These are phyloP conservation scores for Ophiostoma pallidulum DNA, from an alignment of 2,329 filamentous ascomycete genomes.

Conservation along the genomic window DNA sequence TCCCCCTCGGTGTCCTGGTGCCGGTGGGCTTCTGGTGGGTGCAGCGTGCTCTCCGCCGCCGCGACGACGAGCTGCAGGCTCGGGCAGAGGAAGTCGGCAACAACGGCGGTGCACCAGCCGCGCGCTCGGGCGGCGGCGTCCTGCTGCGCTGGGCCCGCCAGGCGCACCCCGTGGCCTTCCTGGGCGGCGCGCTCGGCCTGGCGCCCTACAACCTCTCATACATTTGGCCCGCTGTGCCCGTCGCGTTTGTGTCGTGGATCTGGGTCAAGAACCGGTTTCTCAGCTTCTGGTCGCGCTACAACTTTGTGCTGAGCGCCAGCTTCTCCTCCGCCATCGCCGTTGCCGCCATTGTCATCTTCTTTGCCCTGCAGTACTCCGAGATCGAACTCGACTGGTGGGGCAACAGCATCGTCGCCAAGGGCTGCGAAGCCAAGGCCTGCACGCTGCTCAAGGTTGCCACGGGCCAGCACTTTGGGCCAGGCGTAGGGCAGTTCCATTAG, in stretches of 20 bases:
- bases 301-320: constrained; percentile 34
- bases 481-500: constrained; percentile 1
- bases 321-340: constrained; percentile 39
- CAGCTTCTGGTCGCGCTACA: constrained; percentile 20
- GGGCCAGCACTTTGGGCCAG: constrained; percentile 17
- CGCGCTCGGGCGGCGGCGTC: not conserved
- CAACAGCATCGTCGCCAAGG: constrained; percentile 24
- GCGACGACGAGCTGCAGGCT: not conserved
- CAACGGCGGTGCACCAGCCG: not conserved
- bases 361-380: constrained; percentile 36
- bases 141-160: constrained; percentile 20
- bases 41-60: constrained; percentile 1
- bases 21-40: constrained; percentile 33
- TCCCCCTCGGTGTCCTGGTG: constrained; percentile 38
- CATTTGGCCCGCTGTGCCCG: constrained; percentile 33
- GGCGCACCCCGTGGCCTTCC: constrained; percentile 30
- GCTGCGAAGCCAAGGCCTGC: constrained; percentile 19
- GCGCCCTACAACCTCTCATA: constrained; percentile 35
- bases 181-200: constrained; percentile 26
- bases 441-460: constrained; percentile 8
- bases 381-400: constrained; percentile 40
- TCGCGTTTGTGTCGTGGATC: constrained; percentile 33
- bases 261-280: constrained; percentile 27
- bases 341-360: constrained; percentile 44
- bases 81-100: too few species aligned